These are phyloP conservation scores for Yamagishiella unicocca DNA, from an alignment of 139 green algal genomes.

Conservation along the genomic window DNA sequence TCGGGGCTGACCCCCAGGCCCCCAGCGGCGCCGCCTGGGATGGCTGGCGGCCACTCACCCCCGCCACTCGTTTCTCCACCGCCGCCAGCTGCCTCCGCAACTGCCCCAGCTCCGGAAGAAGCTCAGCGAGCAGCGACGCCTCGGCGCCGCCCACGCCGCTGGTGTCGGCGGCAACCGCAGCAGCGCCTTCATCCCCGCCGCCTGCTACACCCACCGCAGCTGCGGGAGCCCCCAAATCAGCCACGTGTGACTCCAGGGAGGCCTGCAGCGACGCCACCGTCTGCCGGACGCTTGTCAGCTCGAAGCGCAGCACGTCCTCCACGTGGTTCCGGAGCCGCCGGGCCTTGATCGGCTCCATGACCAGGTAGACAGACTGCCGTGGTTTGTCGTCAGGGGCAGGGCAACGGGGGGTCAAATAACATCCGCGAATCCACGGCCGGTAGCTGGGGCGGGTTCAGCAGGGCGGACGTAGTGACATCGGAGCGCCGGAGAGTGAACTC, in stretches of 20 bases:
- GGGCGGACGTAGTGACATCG: neutral
- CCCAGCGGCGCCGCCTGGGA: neutral
- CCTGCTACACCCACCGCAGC: neutral
- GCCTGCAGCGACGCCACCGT: neutral
- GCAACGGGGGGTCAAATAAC: too few relatives aligned
- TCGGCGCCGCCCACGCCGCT: too few relatives aligned
- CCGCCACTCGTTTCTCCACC: neutral
- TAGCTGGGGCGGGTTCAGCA: too few relatives aligned
- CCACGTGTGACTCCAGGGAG: neutral
- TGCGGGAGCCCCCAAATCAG: neutral
- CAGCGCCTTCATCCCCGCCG: neutral
- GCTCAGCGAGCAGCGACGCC: too few relatives aligned
- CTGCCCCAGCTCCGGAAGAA: neutral
- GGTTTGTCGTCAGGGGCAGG: too few relatives aligned
- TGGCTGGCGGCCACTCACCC: neutral
- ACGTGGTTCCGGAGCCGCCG: conserved; percentile 32
- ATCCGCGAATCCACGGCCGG: too few relatives aligned
- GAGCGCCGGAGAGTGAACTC: too few relatives aligned
- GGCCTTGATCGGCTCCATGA: conserved; percentile 50
- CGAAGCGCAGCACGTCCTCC: neutral
- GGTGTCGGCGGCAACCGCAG: too few relatives aligned
- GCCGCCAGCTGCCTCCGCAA: neutral
- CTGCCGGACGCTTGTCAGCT: neutral
- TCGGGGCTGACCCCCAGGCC: neutral
- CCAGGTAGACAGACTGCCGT: conserved; percentile 39